Evolutionary conservation across 108 stramenopile species (phyloP), one percentile per base, ranked within the genome.

Genomic region (Epipyxis sp.): DNA sequence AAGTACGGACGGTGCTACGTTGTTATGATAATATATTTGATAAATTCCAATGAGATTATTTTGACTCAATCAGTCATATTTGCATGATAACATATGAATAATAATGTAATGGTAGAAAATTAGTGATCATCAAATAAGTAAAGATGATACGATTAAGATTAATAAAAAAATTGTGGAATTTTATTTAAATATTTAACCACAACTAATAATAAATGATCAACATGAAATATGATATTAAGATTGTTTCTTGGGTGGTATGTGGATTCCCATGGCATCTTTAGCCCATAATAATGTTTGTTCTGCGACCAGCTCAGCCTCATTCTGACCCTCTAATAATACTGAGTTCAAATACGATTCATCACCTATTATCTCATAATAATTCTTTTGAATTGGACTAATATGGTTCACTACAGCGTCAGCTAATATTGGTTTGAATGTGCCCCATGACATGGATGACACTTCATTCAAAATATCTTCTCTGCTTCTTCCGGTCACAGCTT

Each of bases 181-280:
- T n/a, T n/a, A n/a, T n/a, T n/a, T n/a, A n/a, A n/a, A n/a, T n/a
- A n/a, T n/a, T n/a, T n/a, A n/a, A n/a, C n/a, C n/a, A n/a, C n/a
- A n/a, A n/a, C n/a, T n/a, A n/a, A n/a, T n/a, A n/a, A n/a, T n/a
- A n/a, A n/a, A n/a, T n/a, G n/a, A n/a, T n/a, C n/a, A n/a, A n/a
- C n/a, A n/a, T n/a, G n/a, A n/a, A n/a, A n/a, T n/a, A n/a, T n/a
- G n/a, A n/a, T n/a, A n/a, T n/a, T n/a, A n/a, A n/a, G n/a, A n/a
- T n/a, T n/a, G n/a, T n/a, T n/a, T n/a, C n/a, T n/a, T n/a, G n/a
- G 54, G 54, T 65, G 61, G 61, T 32, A 65, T 3, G 39, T 58
- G 81, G 76, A 98, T 93, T 20, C 97, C 97, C 96, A 98, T 98
- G 62, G 95, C 96, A 42, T 95, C 88, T 77, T 92, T 93, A 20